phyloP scores from a whole-genome alignment of 805 yeast species.

The Saccharomyces kudriavzevii region DNA sequence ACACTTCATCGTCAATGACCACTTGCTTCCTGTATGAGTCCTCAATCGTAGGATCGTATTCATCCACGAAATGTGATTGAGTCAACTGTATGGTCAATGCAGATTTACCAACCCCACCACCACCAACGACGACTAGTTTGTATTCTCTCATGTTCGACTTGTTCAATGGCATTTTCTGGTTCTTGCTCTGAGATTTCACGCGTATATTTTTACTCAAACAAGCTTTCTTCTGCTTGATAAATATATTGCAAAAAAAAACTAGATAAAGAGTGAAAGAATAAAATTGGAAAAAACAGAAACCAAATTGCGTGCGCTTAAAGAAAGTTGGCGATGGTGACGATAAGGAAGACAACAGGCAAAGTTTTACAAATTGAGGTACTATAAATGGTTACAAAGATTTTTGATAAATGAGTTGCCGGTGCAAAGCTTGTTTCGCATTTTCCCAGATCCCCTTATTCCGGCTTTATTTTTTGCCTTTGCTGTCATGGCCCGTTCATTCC shows the following conservation, averaged over 20 bases:
- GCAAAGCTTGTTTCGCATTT: not conserved
- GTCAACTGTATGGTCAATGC: slow-evolving; percentile 90
- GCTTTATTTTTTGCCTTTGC: not conserved
- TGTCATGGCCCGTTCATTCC: not conserved
- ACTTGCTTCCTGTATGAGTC: slow-evolving; percentile 81
- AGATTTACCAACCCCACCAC: slow-evolving; percentile 96
- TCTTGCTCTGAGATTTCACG: not conserved
- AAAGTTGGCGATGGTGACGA: not conserved
- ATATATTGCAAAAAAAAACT: not conserved
- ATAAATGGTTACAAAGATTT: not conserved
- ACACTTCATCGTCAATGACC: slow-evolving; percentile 65
- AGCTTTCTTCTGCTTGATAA: not conserved
- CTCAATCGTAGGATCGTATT: slow-evolving; percentile 95
- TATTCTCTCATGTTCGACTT: slow-evolving; percentile 51
- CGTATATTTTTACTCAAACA: not conserved
- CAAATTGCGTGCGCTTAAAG: not conserved
- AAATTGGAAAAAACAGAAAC: not conserved
- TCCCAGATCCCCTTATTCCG: not conserved
- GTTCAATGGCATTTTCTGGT: slow-evolving; percentile 8
- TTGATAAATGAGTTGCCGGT: not conserved
- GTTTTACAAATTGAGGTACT: not conserved
- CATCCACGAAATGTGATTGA: slow-evolving; percentile 89
- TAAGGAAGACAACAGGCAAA: not conserved
- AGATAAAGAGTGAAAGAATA: not conserved
- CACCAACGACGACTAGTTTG: slow-evolving; percentile 91